These are phyloP conservation scores for Thalassia testudinum DNA, from an alignment of 116 monocot genomes.

Conservation along the genomic window DNA sequence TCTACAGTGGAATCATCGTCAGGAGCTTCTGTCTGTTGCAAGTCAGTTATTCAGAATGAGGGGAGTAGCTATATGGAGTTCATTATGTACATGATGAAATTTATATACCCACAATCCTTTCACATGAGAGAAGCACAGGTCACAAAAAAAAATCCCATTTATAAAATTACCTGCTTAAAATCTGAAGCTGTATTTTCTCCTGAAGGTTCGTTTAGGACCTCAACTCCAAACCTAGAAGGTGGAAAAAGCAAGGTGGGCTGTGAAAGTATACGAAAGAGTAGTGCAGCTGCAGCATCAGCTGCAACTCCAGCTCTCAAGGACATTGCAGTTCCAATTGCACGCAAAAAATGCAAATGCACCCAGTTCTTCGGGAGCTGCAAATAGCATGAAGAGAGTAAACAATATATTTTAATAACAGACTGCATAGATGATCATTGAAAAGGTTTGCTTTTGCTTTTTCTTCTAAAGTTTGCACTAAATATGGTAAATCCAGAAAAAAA, in stretches of 20 bases:
- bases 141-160: too few species aligned
- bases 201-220: constrained; percentile 49
- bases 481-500: too few species aligned
- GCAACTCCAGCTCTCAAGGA: constrained; percentile 82
- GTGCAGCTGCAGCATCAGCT: constrained; percentile 82
- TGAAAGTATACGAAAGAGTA: constrained; percentile 81
- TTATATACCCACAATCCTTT: too few species aligned
- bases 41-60: background rate
- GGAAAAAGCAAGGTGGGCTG: constrained; percentile 83
- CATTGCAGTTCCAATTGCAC: constrained; percentile 89
- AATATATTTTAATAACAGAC: too few species aligned
- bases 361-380: constrained; percentile 75
- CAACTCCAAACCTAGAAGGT: constrained; percentile 59
- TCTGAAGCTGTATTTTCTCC: constrained; percentile 47
- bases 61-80: too few species aligned
- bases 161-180: constrained; percentile 41
- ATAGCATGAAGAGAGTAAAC: background rate
- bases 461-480: too few species aligned
- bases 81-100: too few species aligned
- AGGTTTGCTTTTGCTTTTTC: too few species aligned
- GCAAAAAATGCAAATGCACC: constrained; percentile 87
- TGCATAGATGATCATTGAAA: too few species aligned
- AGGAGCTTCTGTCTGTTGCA: constrained; percentile 41
- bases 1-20: constrained; percentile 65
- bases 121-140: too few species aligned